Evolutionary conservation across 805 yeast species (phyloP).

Genomic region (Candida argentea): DNA sequence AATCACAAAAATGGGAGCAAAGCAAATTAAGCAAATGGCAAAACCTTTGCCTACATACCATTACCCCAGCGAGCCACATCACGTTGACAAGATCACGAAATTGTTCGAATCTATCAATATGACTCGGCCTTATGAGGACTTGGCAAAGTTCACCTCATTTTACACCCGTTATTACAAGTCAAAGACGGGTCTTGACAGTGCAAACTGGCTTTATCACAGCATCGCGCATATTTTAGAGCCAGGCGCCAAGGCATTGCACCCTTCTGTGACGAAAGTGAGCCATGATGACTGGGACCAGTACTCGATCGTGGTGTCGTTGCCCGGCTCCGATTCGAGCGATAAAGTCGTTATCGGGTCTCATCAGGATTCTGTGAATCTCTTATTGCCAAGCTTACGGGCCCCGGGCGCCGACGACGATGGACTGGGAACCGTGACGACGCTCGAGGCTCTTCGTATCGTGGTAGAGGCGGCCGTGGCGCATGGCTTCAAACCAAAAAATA

Average conservation of each 20-base stretch:
- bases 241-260: conserved; percentile 8
- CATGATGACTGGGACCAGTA: conserved; percentile 73
- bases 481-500: conserved; percentile 48
- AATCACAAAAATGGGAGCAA: neutral
- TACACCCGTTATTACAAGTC: conserved; percentile 71
- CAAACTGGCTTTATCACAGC: conserved; percentile 54
- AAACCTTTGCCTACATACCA: conserved; percentile 15
- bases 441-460: conserved; percentile 66
- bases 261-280: conserved; percentile 36
- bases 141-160: conserved; percentile 59
- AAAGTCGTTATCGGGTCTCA: conserved; percentile 81
- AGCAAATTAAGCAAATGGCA: neutral
- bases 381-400: conserved; percentile 61
- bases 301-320: conserved; percentile 58
- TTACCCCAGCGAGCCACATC: conserved; percentile 41
- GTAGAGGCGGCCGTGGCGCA: conserved; percentile 23
- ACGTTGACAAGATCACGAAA: conserved; percentile 27
- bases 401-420: conserved; percentile 98
- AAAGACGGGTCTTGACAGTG: conserved; percentile 57
- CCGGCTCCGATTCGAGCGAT: conserved; percentile 33
- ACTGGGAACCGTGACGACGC: conserved; percentile 69
- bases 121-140: conserved; percentile 37
- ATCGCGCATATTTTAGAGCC: conserved; percentile 31
- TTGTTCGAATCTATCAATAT: conserved; percentile 37
- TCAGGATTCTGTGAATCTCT: conserved; percentile 71